Conservation (phyloP, 225 moss, liverwort and hornwort species). For the Takakia lepidozioides region DNA sequence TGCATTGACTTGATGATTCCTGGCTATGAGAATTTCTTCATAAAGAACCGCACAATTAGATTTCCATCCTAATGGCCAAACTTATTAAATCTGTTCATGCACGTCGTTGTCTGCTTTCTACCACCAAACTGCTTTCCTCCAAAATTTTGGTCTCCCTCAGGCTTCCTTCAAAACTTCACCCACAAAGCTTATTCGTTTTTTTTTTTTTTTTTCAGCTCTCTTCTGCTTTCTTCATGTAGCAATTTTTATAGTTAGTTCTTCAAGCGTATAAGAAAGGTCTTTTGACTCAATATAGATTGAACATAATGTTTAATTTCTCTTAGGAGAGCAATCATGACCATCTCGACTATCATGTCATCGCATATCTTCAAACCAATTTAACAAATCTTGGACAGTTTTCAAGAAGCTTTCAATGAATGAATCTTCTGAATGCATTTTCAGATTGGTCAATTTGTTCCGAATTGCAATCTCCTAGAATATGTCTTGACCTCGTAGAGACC, state of each 20-base stretch:
- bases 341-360: not conserved
- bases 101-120: too few relatives aligned
- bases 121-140: too few relatives aligned
- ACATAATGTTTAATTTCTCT: not conserved
- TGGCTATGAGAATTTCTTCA: too few relatives aligned
- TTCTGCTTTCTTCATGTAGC: too few relatives aligned
- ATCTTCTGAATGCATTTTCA: conserved; percentile 2
- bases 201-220: too few relatives aligned
- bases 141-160: too few relatives aligned
- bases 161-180: too few relatives aligned
- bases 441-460: not conserved
- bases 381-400: not conserved
- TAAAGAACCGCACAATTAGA: too few relatives aligned
- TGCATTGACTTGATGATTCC: too few relatives aligned
- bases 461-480: not conserved
- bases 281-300: not conserved
- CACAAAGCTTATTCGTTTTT: too few relatives aligned
- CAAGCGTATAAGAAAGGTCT: not conserved
- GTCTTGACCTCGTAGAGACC: conserved; percentile 1
- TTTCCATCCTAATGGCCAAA: too few relatives aligned
- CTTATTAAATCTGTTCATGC: too few relatives aligned
- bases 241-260: not conserved
- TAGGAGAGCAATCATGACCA: not conserved
- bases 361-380: not conserved
- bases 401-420: not conserved